A percentile compares a stretch with the other conserved stretches of the same genome.
Conservation (phyloP, 176 grass and related monocot species). For the Rhynchospora breviuscula region DNA sequence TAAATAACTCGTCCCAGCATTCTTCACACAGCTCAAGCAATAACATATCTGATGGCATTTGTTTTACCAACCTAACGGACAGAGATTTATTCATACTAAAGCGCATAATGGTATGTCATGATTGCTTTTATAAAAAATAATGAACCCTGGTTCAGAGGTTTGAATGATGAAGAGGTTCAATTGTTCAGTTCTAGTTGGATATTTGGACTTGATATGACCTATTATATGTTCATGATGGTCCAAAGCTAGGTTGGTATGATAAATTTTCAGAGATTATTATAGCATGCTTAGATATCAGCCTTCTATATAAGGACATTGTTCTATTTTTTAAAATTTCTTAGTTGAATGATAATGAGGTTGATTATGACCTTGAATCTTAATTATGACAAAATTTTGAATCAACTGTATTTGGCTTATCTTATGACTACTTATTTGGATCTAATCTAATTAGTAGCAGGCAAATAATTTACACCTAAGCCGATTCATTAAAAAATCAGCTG, state of each 20-base stretch:
- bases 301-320: background rate
- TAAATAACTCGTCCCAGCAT: slow-evolving; percentile 30
- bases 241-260: background rate
- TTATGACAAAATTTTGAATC: too few relatives aligned
- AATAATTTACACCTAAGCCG: background rate
- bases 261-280: background rate
- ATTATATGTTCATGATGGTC: background rate
- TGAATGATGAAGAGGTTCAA: background rate
- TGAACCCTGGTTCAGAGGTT: background rate
- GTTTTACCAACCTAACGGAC: slow-evolving; percentile 39
- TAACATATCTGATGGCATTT: slow-evolving; percentile 33
- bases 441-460: background rate
- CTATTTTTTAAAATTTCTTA: background rate
- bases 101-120: slow-evolving; percentile 83
- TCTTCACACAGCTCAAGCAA: slow-evolving; percentile 44
- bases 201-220: background rate
- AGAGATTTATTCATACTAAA: slow-evolving; percentile 94
- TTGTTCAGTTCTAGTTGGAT: background rate
- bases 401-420: too few relatives aligned
- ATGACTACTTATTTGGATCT: background rate
- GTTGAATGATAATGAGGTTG: background rate
- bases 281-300: background rate
- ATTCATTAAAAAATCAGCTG: background rate
- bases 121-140: background rate
- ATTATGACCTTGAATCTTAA: too few relatives aligned